Evolutionary conservation across 2,329 filamentous ascomycete species (phyloP), one percentile per base, ranked within the genome.

Genomic region (Fusarium xyrophilum): DNA sequence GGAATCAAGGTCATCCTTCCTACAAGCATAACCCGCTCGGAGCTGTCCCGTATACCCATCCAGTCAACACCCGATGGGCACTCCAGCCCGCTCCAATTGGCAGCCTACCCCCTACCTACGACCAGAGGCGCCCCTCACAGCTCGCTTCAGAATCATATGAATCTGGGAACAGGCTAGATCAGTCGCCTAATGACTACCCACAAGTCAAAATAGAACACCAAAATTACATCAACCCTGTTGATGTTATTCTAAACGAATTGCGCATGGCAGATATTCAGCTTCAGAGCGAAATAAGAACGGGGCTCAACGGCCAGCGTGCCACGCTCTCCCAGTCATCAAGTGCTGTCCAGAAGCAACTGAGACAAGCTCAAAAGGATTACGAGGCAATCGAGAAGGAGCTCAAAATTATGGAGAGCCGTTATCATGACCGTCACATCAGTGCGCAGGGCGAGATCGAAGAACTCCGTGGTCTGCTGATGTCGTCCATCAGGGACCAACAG

Each of bases 151-250:
- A 32, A 19, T 13, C 44, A 23, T 11, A 32, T 23, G 28, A 19
- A 23, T 19, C n/a, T 3, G 27, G 30, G 27, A 15, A 30, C 12
- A 14, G 28, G n/a, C 5, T 7, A 30, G 27, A 17, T 17, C 27
- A 17, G 27, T 17, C 10, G n/a, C 19, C 25, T 6, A 19, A 47
- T 30, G 44, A 32, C 15, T 2, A 32, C 14, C 15, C n/a, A 17
- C 27, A 47, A 7, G 7, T 32, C 28, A 47, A 17, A 32, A 6
- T 11, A 17, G 28, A 32, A 14, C n/a, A 21, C n/a, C 8, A 30
- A 19, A 23, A 14, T n/a, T 30, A 23, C n/a, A 2, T 9, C 10
- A 7, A 9, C 7, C 0, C 12, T 17, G 0, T 0, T 21, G 5
- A 30, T 12, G 3, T 4, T 12, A 3, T 15, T 2, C 28, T 47